Conservation (phyloP, 805 yeast genomes). For the Schwanniomyces sp. region DNA sequence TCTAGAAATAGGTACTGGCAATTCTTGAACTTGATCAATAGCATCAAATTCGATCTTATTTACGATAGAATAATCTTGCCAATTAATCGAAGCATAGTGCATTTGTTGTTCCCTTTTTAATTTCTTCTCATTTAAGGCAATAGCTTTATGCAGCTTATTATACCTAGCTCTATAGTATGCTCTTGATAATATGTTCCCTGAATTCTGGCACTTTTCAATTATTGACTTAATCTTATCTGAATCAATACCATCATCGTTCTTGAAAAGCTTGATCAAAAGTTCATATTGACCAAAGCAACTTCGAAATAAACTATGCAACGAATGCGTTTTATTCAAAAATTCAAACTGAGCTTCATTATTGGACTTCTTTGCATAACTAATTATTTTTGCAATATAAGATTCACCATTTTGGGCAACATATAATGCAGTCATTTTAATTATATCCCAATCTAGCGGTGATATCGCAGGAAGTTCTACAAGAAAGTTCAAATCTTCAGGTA, state of each 20-base stretch:
- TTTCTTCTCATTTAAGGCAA: conserved; percentile 23
- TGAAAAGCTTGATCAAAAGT: conserved; percentile 15
- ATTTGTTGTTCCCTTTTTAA: conserved; percentile 39
- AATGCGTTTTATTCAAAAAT: conserved; percentile 61
- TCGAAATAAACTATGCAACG: conserved; percentile 54
- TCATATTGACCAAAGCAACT: conserved; percentile 58
- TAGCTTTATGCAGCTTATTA: conserved; percentile 36
- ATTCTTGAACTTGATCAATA: conserved; percentile 56
- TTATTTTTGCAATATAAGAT: conserved; percentile 30
- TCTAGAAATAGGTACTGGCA: conserved; percentile 54
- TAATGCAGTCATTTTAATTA: conserved; percentile 71
- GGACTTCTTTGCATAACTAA: conserved; percentile 34
- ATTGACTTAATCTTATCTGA: conserved; percentile 7
- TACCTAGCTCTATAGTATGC: conserved; percentile 61
- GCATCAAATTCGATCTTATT: conserved; percentile 67
- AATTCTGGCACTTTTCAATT: conserved; percentile 13
- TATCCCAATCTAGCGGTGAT: conserved; percentile 62
- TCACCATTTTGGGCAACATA: conserved; percentile 63
- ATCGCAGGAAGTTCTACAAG: conserved; percentile 35
- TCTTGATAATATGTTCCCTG: conserved; percentile 39
- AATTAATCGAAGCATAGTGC: conserved; percentile 75
- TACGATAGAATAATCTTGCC: conserved; percentile 80
- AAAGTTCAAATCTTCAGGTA: conserved; percentile 24
- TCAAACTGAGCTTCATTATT: conserved; percentile 59
- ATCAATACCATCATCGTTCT: conserved; percentile 4